Conservation (phyloP, 306 rosid genomes). For the Fragaria iinumae region DNA sequence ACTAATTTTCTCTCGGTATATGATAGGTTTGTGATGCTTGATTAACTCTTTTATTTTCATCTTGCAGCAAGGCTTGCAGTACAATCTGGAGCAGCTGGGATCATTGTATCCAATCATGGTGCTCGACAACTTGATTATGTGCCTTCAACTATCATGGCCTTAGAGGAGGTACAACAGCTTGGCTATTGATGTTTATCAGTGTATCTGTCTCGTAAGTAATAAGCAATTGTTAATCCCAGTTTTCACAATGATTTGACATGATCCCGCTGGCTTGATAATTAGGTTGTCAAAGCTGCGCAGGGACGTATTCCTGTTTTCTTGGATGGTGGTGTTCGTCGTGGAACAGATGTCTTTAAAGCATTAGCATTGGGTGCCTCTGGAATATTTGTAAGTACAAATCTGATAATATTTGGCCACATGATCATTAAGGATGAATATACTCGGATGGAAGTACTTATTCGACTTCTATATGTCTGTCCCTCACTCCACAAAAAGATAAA, state of each 20-base stretch:
- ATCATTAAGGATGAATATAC: conserved; percentile 1
- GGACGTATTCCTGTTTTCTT: conserved; percentile 82
- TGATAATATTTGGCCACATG: conserved; percentile 6
- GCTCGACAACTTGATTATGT: conserved; percentile 98
- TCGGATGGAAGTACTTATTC: not conserved
- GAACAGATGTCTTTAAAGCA: conserved; percentile 98
- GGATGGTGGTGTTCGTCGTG: conserved; percentile 97
- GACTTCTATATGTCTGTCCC: not conserved
- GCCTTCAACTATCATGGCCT: conserved; percentile 81
- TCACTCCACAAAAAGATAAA: not conserved
- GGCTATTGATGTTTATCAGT: not conserved
- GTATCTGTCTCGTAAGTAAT: not conserved
- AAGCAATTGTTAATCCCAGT: not conserved
- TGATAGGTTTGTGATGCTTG: not conserved
- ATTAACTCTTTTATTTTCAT: conserved; percentile 7
- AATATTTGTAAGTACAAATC: conserved; percentile 64
- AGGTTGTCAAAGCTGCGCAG: conserved; percentile 88
- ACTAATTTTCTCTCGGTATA: not conserved
- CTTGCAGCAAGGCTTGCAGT: conserved; percentile 85
- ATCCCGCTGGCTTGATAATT: not conserved
- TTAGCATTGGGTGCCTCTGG: conserved; percentile 97
- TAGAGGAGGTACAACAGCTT: conserved; percentile 70
- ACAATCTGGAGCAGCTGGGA: conserved; percentile 91
- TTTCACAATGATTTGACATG: conserved; percentile 1
- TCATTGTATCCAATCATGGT: conserved; percentile 93